A percentile compares a stretch with the other conserved stretches of the same genome.
Conservation (phyloP, 225 moss, liverwort and hornwort genomes). For the Lunularia cruciata region DNA sequence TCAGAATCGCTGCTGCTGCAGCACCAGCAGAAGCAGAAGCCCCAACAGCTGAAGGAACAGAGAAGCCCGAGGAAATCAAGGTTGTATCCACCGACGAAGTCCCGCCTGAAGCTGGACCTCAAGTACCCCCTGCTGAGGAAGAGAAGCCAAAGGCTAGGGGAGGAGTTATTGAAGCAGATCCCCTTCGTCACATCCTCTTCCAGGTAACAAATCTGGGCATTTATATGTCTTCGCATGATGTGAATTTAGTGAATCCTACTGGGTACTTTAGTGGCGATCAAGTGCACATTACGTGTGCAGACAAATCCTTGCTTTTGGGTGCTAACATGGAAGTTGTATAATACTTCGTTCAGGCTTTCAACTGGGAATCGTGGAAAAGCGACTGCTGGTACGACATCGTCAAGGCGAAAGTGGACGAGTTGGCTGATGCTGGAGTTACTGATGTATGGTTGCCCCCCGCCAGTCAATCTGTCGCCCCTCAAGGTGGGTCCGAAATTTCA, state of each 20-base stretch:
- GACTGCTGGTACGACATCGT: constrained; percentile 69
- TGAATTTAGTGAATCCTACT: too few relatives aligned
- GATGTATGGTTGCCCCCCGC: constrained; percentile 81
- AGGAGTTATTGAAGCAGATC: constrained; percentile 64
- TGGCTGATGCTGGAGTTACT: constrained; percentile 67
- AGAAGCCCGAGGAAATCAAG: constrained; percentile 14
- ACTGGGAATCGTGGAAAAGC: constrained; percentile 84
- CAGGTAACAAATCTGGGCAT: constrained; percentile 41
- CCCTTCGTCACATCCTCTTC: constrained; percentile 63
- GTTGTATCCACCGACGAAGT: constrained; percentile 5
- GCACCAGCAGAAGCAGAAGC: background rate
- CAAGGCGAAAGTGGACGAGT: constrained; percentile 47
- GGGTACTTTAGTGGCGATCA: background rate
- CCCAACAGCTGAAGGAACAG: constrained; percentile 16
- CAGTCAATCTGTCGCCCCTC: constrained; percentile 75
- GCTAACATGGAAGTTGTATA: too few relatives aligned
- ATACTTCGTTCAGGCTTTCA: constrained; percentile 53
- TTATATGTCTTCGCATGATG: too few relatives aligned
- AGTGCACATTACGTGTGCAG: background rate
- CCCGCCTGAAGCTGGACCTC: background rate
- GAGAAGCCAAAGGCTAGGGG: constrained; percentile 33
- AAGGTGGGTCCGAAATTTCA: constrained; percentile 41
- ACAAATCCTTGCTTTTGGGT: too few relatives aligned
- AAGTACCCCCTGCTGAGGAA: background rate
- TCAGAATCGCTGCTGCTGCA: background rate